phyloP scores from a whole-genome alignment of 78 protist species.

The Tieghemostelium lacteum region DNA sequence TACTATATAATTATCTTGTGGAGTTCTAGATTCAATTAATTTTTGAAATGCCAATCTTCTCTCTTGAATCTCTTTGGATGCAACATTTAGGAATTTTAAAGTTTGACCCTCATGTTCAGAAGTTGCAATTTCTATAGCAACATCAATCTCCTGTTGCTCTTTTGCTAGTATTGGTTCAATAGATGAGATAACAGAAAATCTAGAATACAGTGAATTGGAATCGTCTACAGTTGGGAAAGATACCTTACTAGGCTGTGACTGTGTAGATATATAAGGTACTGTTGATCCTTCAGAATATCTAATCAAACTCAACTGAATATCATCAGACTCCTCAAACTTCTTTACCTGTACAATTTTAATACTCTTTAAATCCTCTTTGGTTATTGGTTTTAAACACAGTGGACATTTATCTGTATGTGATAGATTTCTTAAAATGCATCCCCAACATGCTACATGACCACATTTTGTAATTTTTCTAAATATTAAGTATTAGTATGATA shows the following conservation, averaged over 20 bases:
- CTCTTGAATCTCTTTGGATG: constrained; percentile 1
- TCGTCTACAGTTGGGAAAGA: constrained; percentile 31
- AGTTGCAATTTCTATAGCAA: neutral
- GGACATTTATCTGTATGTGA: constrained; percentile 56
- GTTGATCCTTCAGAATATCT: constrained; percentile 30
- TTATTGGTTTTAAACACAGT: constrained; percentile 31
- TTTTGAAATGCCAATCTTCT: neutral
- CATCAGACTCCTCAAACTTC: constrained; percentile 11
- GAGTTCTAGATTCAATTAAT: constrained; percentile 15
- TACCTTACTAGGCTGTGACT: constrained; percentile 1
- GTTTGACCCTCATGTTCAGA: constrained; percentile 29
- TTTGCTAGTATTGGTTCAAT: constrained; percentile 6
- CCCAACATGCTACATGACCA: constrained; percentile 57
- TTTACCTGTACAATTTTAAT: neutral
- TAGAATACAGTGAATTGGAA: constrained; percentile 17
- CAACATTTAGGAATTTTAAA: neutral
- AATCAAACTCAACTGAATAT: constrained; percentile 4
- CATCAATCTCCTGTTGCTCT: neutral
- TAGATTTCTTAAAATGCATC: constrained; percentile 36
- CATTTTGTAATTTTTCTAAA: constrained; percentile 57
- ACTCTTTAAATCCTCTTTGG: constrained; percentile 49
- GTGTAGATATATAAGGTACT: constrained; percentile 6
- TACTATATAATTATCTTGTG: neutral
- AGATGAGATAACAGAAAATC: constrained; percentile 20
- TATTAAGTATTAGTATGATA: neutral